Evolutionary conservation across 148 eudicot genomes (phyloP).

Genomic region (Vaccinium vitisidaea): DNA sequence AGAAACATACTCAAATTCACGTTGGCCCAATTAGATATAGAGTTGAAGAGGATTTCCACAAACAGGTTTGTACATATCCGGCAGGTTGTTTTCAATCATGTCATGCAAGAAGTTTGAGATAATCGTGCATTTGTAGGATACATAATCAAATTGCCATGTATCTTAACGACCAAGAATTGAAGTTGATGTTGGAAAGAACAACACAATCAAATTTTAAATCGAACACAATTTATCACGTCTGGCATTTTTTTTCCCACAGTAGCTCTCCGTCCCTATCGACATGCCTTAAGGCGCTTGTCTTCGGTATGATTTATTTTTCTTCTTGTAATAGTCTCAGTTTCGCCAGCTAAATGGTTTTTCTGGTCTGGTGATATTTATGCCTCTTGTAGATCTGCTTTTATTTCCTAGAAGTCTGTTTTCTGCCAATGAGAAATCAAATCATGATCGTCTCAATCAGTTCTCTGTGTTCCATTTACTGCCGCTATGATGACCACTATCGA

Average conservation of each 20-base stretch:
- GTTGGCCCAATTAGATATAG: constrained; percentile 75
- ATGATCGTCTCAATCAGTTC: background rate
- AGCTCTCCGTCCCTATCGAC: background rate
- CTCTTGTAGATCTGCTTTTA: background rate
- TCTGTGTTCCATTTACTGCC: background rate
- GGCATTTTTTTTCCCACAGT: background rate
- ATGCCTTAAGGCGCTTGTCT: background rate
- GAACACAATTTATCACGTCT: background rate
- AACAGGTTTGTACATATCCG: constrained; percentile 53
- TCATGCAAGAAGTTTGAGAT: constrained; percentile 4
- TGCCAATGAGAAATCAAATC: background rate
- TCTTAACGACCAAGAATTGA: background rate
- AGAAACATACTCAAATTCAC: constrained; percentile 57
- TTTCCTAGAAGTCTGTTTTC: constrained; percentile 1
- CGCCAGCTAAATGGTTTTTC: background rate
- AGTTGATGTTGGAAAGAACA: background rate
- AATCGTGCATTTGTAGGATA: background rate
- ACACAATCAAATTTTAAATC: background rate
- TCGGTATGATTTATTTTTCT: background rate
- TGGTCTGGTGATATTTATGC: background rate
- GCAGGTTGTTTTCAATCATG: background rate
- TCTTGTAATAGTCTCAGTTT: background rate
- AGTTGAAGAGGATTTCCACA: constrained; percentile 63
- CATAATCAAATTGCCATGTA: background rate
- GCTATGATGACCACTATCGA: background rate